Evolutionary conservation across 805 yeast genomes (phyloP).

Genomic region (Yarrowia keelungensis): DNA sequence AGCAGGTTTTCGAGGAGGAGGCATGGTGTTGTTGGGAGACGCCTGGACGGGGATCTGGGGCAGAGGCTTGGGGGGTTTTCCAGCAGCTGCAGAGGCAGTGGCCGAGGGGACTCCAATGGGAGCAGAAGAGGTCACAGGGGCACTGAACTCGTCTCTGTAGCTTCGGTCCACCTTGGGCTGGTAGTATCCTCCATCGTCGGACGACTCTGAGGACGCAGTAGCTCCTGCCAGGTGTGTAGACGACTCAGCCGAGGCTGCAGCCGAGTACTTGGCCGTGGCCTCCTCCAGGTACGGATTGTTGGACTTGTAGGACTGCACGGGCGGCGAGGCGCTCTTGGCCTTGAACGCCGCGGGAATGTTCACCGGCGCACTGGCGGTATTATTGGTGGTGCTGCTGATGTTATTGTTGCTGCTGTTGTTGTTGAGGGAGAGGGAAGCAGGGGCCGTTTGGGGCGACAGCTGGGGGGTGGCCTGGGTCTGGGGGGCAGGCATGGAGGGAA

Average conservation of each 20-base stretch:
- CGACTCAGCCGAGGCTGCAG: constrained; percentile 9
- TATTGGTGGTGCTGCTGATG: not conserved
- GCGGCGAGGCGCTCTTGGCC: constrained; percentile 39
- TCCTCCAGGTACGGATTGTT: constrained; percentile 36
- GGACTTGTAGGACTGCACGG: constrained; percentile 39
- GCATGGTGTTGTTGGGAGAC: constrained; percentile 9
- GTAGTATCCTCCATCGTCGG: constrained; percentile 31
- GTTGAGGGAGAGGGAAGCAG: not conserved
- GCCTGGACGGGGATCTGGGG: constrained; percentile 20
- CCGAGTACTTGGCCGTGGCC: constrained; percentile 22
- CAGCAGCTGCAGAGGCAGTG: not conserved
- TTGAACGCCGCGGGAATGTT: constrained; percentile 24
- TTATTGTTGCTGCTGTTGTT: not conserved
- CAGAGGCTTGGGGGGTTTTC: constrained; percentile 26
- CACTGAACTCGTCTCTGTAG: not conserved
- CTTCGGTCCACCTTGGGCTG: constrained; percentile 15
- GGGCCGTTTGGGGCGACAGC: constrained; percentile 15
- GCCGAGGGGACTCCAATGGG: not conserved
- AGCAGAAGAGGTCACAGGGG: not conserved
- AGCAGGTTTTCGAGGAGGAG: constrained; percentile 38
- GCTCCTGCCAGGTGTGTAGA: not conserved
- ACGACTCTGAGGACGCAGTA: constrained; percentile 11
- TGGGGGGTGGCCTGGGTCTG: not conserved
- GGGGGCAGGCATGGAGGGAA: constrained; percentile 23
- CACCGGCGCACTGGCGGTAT: not conserved